These are phyloP conservation scores for Rhizopus arrhizus DNA, from an alignment of 371 early-diverging fungal genomes.

Conservation along the genomic window DNA sequence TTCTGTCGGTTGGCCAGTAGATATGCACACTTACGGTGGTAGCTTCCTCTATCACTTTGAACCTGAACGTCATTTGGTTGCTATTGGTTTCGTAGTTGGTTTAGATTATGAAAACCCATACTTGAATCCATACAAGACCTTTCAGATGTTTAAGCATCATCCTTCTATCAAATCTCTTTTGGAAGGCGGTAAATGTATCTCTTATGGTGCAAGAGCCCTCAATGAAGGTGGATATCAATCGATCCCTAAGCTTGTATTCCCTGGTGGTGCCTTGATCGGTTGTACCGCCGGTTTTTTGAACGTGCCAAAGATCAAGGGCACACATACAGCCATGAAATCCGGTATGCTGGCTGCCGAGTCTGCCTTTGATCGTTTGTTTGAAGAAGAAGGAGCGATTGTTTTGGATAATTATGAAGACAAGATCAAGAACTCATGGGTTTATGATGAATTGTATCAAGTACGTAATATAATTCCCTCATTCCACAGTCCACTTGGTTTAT, in stretches of 20 bases:
- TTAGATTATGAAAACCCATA: constrained; percentile 96
- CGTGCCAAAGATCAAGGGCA: constrained; percentile 98
- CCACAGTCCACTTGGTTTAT: constrained; percentile 86
- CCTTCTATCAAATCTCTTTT: constrained; percentile 79
- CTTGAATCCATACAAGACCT: constrained; percentile 94
- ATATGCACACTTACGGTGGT: constrained; percentile 90
- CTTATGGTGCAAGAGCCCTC: constrained; percentile 95
- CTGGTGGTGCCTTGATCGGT: constrained; percentile 96
- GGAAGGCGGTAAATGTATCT: constrained; percentile 90
- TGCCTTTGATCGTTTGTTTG: constrained; percentile 68
- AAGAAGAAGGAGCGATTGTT: constrained; percentile 39
- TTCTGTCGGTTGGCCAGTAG: constrained; percentile 92
- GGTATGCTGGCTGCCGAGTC: constrained; percentile 93
- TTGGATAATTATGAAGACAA: constrained; percentile 79
- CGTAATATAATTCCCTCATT: constrained; percentile 97
- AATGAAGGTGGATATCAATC: constrained; percentile 96
- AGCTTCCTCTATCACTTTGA: constrained; percentile 96
- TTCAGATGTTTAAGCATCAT: constrained; percentile 94
- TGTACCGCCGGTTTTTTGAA: constrained; percentile 97
- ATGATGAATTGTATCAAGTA: constrained; percentile 87
- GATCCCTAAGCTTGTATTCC: constrained; percentile 92
- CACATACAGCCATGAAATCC: constrained; percentile 97
- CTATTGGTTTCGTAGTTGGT: constrained; percentile 90
- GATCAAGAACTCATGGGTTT: constrained; percentile 90
- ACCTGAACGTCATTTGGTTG: constrained; percentile 74